A percentile compares a stretch with the other conserved stretches of the same genome.
Evolutionary conservation across 2,329 filamentous ascomycete species (phyloP).

Genomic region (Sporothrix globosa): DNA sequence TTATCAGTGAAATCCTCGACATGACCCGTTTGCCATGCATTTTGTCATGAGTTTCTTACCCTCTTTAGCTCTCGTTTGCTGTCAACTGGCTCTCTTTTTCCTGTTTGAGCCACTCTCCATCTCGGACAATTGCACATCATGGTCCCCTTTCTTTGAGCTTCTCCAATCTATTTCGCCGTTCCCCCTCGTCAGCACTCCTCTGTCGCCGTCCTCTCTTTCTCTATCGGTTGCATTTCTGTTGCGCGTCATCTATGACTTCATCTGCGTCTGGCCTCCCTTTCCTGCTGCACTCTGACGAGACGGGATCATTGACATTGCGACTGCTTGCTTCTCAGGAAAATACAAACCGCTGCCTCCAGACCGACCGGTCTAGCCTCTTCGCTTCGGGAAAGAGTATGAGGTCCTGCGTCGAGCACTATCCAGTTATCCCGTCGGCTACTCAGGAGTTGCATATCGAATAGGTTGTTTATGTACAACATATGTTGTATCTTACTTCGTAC

Average conservation of each 20-base stretch:
- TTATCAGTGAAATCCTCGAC: not conserved
- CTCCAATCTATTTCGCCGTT: conserved; percentile 10
- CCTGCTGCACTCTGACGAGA: not conserved
- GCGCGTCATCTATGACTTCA: not conserved
- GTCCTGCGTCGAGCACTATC: conserved; percentile 13
- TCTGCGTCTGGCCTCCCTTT: conserved; percentile 1
- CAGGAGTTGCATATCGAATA: not conserved
- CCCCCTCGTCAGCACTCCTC: not conserved
- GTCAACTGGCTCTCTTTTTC: not conserved
- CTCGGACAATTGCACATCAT: conserved; percentile 15
- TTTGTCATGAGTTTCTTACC: not conserved
- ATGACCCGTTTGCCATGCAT: not conserved
- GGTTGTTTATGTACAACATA: not conserved
- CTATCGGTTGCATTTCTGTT: not conserved
- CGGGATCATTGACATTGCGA: not conserved
- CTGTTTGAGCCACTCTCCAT: conserved; percentile 17
- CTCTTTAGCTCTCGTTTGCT: no score
- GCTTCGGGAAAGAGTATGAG: not conserved
- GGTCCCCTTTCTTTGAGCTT: not conserved
- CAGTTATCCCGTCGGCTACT: not conserved
- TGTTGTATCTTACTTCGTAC: no score
- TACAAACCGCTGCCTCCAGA: conserved; percentile 1
- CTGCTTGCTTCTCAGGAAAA: not conserved
- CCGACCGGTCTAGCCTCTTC: conserved; percentile 17
- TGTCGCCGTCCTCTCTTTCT: not conserved